Base-by-base conservation (phyloP, 2,329 filamentous ascomycete species). In the Cordyceps cateniannulata region DNA sequence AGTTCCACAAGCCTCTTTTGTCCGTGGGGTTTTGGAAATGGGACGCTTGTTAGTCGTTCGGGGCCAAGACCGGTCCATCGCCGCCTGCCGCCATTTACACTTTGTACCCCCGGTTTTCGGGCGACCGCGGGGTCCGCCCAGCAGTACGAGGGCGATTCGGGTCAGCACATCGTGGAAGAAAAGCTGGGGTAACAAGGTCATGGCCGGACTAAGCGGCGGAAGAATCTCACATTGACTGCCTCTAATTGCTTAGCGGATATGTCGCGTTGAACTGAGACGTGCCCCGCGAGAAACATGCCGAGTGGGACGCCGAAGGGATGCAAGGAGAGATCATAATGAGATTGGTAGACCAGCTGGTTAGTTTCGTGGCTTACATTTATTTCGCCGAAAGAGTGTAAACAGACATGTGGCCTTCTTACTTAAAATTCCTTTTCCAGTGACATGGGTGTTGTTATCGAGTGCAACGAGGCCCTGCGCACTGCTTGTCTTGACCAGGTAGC, bases 101-200 rank as follows among this genome's bases (percentile, higher is more conserved):
- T 20, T 25, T 42, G 29, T 60, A 48, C 44, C 59, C n/a, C 50
- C 50, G 44, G 44, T 48, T 60, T 53, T 60, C 50, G 51, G 50
- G 42, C n/a, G 25, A 54, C 47, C 56, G 56, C 56, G 56, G 56
- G 56, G 56, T 24, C 56, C 56, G 56, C 25, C 35, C 2, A 45
- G 14, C 42, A 20, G n/a, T 10, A 10, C n/a, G n/a, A 45, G 22
- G 44, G 38, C 25, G 20, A 32, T 38, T 5, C 24, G 35, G n/a
- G 24, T 25, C 24, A 44, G 25, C 24, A 35, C 40, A 27, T 9
- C 8, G 24, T 44, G 25, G 5, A 14, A 22, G 16, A 42, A 18
- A 54, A 40, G 27, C 50, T 18, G 50, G 50, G 44, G 42, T 38
- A 29, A 45, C 35, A 2, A 9, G 14, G 8, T 4, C 8, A 20